phyloP scores from a whole-genome alignment of 257 asterid species.

The Paulownia fortunei region DNA sequence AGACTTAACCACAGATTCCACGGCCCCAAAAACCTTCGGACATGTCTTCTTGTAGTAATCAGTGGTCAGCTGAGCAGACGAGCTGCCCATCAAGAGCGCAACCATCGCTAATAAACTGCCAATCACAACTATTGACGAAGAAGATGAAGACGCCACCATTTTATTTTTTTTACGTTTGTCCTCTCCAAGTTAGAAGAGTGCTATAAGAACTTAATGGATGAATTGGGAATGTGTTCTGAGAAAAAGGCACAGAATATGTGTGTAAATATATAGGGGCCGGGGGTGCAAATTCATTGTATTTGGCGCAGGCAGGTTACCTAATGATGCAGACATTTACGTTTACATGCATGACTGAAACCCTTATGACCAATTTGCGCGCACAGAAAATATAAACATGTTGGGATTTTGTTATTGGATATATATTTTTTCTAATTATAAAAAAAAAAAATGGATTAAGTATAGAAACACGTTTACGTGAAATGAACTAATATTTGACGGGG shows the following conservation, averaged over 20 bases:
- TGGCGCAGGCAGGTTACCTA: conserved; percentile 35
- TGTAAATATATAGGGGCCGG: neutral
- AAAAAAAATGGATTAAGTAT: neutral
- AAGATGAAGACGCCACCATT: conserved; percentile 27
- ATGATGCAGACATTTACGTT: conserved; percentile 28
- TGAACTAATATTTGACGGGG: neutral
- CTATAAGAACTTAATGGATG: too few species aligned
- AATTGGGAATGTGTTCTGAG: neutral
- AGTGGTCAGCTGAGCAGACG: conserved; percentile 45
- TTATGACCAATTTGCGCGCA: neutral
- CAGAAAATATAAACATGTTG: conserved; percentile 17
- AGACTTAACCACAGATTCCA: conserved; percentile 42
- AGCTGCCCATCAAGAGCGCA: conserved; percentile 15
- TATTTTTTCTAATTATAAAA: neutral
- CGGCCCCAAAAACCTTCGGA: conserved; percentile 43
- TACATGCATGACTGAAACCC: conserved; percentile 9
- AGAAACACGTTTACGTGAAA: neutral
- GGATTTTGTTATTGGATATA: neutral
- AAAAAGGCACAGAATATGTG: neutral
- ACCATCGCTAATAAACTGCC: conserved; percentile 25
- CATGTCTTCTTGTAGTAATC: conserved; percentile 49
- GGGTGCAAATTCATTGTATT: neutral
- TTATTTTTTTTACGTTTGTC: neutral
- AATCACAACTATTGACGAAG: neutral
- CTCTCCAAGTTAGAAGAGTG: too few species aligned